These are phyloP conservation scores for Linnemannia hyalina DNA, from an alignment of 192 early-diverging fungal species.

Conservation along the genomic window DNA sequence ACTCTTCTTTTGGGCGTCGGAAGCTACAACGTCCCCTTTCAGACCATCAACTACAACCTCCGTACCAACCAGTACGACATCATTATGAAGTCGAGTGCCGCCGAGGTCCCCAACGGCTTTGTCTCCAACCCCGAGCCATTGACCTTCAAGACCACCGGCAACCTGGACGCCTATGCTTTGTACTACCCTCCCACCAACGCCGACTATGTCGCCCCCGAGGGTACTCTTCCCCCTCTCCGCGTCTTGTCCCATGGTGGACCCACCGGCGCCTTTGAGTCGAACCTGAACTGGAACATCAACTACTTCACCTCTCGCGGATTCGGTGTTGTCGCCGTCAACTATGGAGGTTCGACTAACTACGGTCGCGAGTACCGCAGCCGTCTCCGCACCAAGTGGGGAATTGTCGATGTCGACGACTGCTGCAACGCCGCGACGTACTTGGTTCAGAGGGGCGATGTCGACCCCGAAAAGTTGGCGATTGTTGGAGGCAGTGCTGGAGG, in stretches of 20 bases:
- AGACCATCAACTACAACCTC: conserved; percentile 43
- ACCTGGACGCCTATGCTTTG: conserved; percentile 62
- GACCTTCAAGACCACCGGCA: conserved; percentile 70
- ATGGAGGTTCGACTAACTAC: conserved; percentile 83
- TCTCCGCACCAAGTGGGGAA: conserved; percentile 77
- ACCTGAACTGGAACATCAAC: conserved; percentile 66
- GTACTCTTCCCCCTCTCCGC: conserved; percentile 75
- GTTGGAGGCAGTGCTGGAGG: conserved; percentile 81
- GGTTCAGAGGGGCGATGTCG: conserved; percentile 66
- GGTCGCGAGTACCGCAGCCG: conserved; percentile 82
- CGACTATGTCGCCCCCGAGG: conserved; percentile 61
- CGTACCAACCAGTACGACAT: conserved; percentile 40
- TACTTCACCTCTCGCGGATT: conserved; percentile 87
- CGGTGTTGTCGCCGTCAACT: conserved; percentile 81
- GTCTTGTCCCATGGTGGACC: conserved; percentile 84
- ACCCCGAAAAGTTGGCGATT: conserved; percentile 72
- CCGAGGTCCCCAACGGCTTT: conserved; percentile 55
- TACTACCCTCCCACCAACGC: conserved; percentile 78
- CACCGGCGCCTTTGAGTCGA: conserved; percentile 56
- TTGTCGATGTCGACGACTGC: conserved; percentile 85
- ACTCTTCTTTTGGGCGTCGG: conserved; percentile 38
- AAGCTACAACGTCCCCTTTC: conserved; percentile 36
- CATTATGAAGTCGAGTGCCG: conserved; percentile 42
- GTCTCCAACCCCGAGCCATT: conserved; percentile 76
- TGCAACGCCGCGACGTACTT: conserved; percentile 77